These are phyloP conservation scores for Prosopis cineraria DNA, from an alignment of 306 rosid species.

Conservation along the genomic window DNA sequence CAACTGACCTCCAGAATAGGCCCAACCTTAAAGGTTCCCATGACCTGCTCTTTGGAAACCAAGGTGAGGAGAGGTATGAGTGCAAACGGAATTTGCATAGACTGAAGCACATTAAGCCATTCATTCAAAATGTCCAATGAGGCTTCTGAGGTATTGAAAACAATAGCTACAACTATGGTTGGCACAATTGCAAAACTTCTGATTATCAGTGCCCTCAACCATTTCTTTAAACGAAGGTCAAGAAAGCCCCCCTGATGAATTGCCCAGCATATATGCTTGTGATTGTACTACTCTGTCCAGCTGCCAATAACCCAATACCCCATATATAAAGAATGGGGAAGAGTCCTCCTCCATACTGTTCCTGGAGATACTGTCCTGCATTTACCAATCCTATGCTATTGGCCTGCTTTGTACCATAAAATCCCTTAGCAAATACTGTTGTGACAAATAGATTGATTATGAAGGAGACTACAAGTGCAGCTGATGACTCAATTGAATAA, in stretches of 20 bases:
- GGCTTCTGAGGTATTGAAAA: conserved; percentile 47
- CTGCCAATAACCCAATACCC: conserved; percentile 58
- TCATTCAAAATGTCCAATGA: conserved; percentile 53
- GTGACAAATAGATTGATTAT: conserved; percentile 52
- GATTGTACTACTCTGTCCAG: conserved; percentile 58
- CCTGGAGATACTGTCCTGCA: conserved; percentile 51
- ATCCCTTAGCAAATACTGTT: conserved; percentile 46
- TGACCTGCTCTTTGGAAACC: conserved; percentile 54
- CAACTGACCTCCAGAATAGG: conserved; percentile 44
- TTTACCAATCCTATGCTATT: conserved; percentile 47
- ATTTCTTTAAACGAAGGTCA: conserved; percentile 51
- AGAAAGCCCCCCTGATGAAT: conserved; percentile 60
- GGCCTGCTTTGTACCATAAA: conserved; percentile 50
- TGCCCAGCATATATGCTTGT: conserved; percentile 62
- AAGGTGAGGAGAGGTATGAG: conserved; percentile 54
- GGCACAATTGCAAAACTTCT: conserved; percentile 55
- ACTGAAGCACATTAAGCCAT: conserved; percentile 60
- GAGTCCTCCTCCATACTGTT: conserved; percentile 49
- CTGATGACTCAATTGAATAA: conserved; percentile 51
- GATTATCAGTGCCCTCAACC: conserved; percentile 57
- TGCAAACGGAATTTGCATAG: conserved; percentile 59
- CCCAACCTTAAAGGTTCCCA: conserved; percentile 55
- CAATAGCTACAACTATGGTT: conserved; percentile 48
- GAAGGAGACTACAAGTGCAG: conserved; percentile 48
- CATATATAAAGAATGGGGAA: conserved; percentile 55